Conservation (phyloP, 2,329 filamentous ascomycete species). For the Fusarium xyrophilum region DNA sequence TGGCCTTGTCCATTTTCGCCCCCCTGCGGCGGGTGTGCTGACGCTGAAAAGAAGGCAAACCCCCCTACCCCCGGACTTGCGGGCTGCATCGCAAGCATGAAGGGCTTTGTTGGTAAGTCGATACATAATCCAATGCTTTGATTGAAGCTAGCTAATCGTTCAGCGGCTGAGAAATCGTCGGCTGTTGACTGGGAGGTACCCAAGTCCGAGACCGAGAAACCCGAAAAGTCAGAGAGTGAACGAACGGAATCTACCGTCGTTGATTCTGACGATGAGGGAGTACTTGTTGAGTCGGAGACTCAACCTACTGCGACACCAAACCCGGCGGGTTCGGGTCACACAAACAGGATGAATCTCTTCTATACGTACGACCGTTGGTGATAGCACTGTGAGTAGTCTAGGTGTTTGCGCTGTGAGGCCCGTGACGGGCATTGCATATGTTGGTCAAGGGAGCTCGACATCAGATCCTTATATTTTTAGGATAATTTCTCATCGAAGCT, state of each 20-base stretch:
- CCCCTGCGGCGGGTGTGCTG: background rate
- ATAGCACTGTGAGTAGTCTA: too few species aligned
- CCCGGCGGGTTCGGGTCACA: too few species aligned
- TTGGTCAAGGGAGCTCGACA: accelerated
- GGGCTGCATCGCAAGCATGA: background rate
- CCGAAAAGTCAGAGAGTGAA: background rate
- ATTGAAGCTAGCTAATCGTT: background rate
- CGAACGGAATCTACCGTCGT: background rate
- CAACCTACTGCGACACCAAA: background rate
- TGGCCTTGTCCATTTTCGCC: background rate
- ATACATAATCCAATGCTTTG: background rate
- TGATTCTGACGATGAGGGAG: background rate
- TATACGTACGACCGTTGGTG: background rate
- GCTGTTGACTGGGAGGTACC: background rate
- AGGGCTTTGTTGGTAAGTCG: background rate
- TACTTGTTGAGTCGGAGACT: background rate
- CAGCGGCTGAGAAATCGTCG: background rate
- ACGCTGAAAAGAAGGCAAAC: background rate
- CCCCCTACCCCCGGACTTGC: too few species aligned
- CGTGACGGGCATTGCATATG: background rate
- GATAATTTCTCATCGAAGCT: accelerated
- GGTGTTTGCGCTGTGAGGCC: background rate
- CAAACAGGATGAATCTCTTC: background rate
- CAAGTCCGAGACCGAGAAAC: background rate
- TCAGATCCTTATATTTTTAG: accelerated